A percentile compares a stretch with the other conserved stretches of the same genome.
Conservation (phyloP, 768 basidiomycete species). For the Mycena rosella region DNA sequence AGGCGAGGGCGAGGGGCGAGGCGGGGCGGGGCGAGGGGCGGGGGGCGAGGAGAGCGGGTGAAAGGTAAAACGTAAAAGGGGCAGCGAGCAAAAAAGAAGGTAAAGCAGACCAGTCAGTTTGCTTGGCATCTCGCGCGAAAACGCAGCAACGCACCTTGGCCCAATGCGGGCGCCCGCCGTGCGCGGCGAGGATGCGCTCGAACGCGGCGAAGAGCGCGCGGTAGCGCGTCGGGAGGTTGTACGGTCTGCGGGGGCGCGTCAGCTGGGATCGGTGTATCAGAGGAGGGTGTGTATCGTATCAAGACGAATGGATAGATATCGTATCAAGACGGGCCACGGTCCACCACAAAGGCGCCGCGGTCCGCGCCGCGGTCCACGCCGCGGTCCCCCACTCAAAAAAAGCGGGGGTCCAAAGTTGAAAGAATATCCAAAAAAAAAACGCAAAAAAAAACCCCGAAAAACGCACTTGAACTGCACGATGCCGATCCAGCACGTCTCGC, state of each 20-base stretch:
- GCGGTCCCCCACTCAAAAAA: no score
- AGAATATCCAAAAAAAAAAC: background rate
- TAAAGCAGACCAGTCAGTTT: no score
- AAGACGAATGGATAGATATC: no score
- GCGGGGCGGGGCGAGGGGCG: background rate
- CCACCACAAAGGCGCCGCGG: no score
- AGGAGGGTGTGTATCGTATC: no score
- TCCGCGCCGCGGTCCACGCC: no score
- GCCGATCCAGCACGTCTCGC: constrained; percentile 93
- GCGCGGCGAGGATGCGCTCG: constrained; percentile 74
- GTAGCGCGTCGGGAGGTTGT: constrained; percentile 87
- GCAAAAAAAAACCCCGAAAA: constrained; percentile 1
- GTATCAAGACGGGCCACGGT: no score
- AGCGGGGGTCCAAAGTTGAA: background rate
- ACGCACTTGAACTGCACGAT: constrained; percentile 96
- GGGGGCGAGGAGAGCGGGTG: no score
- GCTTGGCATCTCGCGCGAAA: no score
- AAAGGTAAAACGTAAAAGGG: no score
- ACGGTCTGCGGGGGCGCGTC: constrained; percentile 76
- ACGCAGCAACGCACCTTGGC: constrained; percentile 72
- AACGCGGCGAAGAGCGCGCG: constrained; percentile 81
- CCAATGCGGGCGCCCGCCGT: constrained; percentile 95
- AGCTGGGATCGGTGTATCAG: no score
- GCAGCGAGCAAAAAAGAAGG: background rate
- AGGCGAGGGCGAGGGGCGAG: no score